These are phyloP conservation scores for Cladophialophora yegresii DNA, from an alignment of 2,329 filamentous ascomycete genomes.

Conservation along the genomic window DNA sequence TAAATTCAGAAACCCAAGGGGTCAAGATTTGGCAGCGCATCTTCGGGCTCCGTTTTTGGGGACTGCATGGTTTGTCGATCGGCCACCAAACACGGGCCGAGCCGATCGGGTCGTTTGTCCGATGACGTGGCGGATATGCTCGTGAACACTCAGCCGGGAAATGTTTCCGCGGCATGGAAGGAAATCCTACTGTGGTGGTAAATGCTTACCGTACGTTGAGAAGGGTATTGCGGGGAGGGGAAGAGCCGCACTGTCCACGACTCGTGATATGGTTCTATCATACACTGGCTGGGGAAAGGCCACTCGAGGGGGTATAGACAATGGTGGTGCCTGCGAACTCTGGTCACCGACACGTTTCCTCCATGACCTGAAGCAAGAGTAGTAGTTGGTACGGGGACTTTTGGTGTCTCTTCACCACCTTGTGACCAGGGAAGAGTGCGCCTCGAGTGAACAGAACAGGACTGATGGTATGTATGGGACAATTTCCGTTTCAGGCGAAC, in stretches of 20 bases:
- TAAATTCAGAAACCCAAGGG: constrained; percentile 1
- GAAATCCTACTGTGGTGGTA: not conserved
- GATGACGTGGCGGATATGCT: no score
- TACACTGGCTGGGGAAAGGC: not conserved
- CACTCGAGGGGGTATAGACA: not conserved
- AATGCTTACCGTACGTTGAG: not conserved
- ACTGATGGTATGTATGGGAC: not conserved
- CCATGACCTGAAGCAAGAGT: not conserved
- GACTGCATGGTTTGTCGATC: not conserved
- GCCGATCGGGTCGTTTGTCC: no score
- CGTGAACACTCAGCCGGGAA: not conserved
- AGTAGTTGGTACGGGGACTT: not conserved
- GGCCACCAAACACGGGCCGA: constrained; percentile 22
- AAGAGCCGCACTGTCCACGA: not conserved
- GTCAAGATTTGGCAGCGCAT: not conserved
- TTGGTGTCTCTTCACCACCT: not conserved
- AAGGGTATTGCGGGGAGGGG: not conserved
- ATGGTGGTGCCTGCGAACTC: not conserved
- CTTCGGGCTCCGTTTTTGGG: constrained; percentile 2
- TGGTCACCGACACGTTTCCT: not conserved
- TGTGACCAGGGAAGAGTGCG: not conserved
- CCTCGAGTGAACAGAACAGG: not conserved
- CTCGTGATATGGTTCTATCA: not conserved
- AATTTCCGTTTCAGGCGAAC: not conserved
- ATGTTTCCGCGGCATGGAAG: not conserved